These are phyloP conservation scores for Fusarium sarcochroum DNA, from an alignment of 2,329 filamentous ascomycete genomes.

Conservation along the genomic window DNA sequence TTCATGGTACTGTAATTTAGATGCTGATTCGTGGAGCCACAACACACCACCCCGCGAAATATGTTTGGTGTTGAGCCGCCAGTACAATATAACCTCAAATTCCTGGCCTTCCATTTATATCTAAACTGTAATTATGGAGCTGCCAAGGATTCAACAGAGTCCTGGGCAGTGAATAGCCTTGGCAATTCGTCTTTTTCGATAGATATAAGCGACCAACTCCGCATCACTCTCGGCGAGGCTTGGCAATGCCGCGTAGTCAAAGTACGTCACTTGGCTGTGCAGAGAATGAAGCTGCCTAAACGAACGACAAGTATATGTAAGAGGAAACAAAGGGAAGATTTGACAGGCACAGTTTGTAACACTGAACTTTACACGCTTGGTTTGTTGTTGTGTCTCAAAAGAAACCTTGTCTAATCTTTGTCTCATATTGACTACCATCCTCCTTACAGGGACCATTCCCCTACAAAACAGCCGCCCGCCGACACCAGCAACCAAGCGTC, in stretches of 20 bases:
- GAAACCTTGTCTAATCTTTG: constrained; percentile 20
- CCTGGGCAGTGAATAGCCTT: constrained; percentile 10
- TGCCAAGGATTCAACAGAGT: constrained; percentile 6
- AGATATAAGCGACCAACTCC: constrained; percentile 19
- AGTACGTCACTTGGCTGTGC: constrained; percentile 40
- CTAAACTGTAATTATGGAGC: neutral
- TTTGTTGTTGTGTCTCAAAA: constrained; percentile 11
- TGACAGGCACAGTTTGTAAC: constrained; percentile 1
- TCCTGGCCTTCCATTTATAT: constrained; percentile 2
- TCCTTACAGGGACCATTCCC: constrained; percentile 30
- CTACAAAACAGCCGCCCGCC: constrained; percentile 36
- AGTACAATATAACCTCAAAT: constrained; percentile 12
- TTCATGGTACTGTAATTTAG: neutral
- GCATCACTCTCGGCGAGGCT: constrained; percentile 33
- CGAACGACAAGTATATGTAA: constrained; percentile 1
- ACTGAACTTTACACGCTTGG: constrained; percentile 9
- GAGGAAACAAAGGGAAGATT: constrained; percentile 9
- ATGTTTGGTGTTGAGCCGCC: neutral
- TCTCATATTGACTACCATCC: constrained; percentile 21
- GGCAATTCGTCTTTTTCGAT: constrained; percentile 20
- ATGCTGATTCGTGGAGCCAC: constrained; percentile 4
- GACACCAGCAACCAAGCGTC: constrained; percentile 12
- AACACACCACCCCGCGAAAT: neutral
- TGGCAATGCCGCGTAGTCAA: constrained; percentile 42
- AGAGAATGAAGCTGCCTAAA: constrained; percentile 35